phyloP scores from a whole-genome alignment of 345 rosid genomes.

The Pistacia atlantica region DNA sequence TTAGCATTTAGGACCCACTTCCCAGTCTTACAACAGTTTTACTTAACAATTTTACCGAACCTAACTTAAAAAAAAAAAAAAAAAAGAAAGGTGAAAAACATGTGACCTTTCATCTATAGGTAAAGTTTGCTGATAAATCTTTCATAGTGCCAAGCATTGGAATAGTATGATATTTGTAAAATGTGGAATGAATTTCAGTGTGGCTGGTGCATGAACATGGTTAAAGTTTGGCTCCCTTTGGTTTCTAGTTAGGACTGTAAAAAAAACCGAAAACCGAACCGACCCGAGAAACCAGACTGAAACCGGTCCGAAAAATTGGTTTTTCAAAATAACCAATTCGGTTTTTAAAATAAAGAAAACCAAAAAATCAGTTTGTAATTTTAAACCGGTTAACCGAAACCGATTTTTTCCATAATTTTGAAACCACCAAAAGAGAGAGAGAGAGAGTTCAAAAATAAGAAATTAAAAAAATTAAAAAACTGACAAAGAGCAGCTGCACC shows the following conservation, averaged over 20 bases:
- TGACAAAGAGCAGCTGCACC: too few species aligned
- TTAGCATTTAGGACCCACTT: conserved; percentile 1
- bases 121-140: neutral
- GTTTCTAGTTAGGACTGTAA: neutral
- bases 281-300: too few species aligned
- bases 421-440: too few species aligned
- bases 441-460: too few species aligned
- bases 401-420: too few species aligned
- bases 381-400: too few species aligned
- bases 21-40: neutral
- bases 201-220: neutral
- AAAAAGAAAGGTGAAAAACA: neutral
- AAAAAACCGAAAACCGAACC: too few species aligned
- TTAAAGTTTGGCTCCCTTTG: neutral
- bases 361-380: too few species aligned
- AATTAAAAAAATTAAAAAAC: too few species aligned
- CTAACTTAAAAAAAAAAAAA: neutral
- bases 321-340: too few species aligned
- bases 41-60: neutral
- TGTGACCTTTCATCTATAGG: neutral
- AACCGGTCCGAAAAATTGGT: too few species aligned
- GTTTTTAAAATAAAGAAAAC: too few species aligned
- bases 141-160: neutral
- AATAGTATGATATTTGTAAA: neutral
- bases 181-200: neutral